A percentile compares a stretch with the other conserved stretches of the same genome.
phyloP scores from a whole-genome alignment of 768 basidiomycete species.

The Leccinum variicolor region DNA sequence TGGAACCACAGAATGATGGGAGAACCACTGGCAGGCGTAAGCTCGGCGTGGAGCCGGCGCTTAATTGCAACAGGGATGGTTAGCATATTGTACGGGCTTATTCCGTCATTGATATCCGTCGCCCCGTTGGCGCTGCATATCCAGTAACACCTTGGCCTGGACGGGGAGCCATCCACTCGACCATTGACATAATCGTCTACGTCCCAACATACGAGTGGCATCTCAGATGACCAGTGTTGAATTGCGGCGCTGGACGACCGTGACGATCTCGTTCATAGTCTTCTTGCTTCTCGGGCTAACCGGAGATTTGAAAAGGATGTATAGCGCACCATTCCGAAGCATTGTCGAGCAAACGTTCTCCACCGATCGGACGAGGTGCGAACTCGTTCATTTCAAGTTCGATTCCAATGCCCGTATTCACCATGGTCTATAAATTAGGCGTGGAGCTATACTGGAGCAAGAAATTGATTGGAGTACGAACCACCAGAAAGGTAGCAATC shows the following conservation, averaged over 20 bases:
- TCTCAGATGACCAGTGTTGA: not conserved
- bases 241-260: slow-evolving; percentile 19
- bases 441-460: not conserved
- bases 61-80: slow-evolving; percentile 9
- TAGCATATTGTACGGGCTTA: slow-evolving; percentile 8
- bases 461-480: not conserved
- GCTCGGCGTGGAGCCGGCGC: slow-evolving; percentile 10
- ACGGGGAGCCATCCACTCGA: slow-evolving; percentile 16
- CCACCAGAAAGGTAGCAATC: not conserved
- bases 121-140: not conserved
- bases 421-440: not conserved
- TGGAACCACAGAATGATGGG: not conserved
- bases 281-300: slow-evolving; percentile 19
- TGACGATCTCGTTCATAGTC: slow-evolving; percentile 9
- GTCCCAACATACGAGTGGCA: slow-evolving; percentile 11
- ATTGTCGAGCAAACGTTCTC: not conserved
- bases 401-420: not conserved
- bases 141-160: slow-evolving; percentile 20
- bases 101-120: slow-evolving; percentile 13
- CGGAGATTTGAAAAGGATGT: slow-evolving; percentile 14
- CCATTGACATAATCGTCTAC: slow-evolving; percentile 4
- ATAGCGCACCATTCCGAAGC: slow-evolving; percentile 1
- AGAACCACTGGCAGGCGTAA: not conserved
- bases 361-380: not conserved
- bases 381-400: not conserved